Evolutionary conservation across 805 yeast species (phyloP).

Genomic region (Metschnikowia aberdeeniae): DNA sequence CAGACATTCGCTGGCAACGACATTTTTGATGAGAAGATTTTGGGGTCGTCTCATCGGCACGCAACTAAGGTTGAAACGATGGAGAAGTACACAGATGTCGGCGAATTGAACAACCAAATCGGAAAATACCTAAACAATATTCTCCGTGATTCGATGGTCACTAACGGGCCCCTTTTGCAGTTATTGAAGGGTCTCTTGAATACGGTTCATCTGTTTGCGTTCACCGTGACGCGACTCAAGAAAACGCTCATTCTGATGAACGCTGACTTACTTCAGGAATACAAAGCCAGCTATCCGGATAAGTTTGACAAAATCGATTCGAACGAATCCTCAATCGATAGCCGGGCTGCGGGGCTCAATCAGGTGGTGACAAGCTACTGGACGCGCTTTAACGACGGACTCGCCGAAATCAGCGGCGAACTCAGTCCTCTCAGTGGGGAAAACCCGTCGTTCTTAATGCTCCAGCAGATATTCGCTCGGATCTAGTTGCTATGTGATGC

Average conservation of each 20-base stretch:
- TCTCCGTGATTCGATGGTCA: conserved; percentile 62
- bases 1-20: conserved; percentile 18
- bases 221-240: conserved; percentile 49
- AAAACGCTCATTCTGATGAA: conserved; percentile 49
- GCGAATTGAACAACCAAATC: conserved; percentile 40
- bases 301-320: conserved; percentile 32
- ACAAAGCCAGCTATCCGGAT: conserved; percentile 22
- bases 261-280: conserved; percentile 41
- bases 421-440: conserved; percentile 13
- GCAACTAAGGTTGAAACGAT: conserved; percentile 6
- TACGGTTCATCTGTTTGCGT: conserved; percentile 45
- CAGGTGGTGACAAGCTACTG: conserved; percentile 17
- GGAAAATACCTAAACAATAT: conserved; percentile 59
- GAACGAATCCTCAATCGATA: conserved; percentile 34
- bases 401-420: conserved; percentile 10
- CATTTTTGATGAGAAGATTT: conserved; percentile 23
- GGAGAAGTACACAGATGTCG: conserved; percentile 7
- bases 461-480: conserved; percentile 11
- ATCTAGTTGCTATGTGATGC: conserved; percentile 4
- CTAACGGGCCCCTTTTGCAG: conserved; percentile 51
- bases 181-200: conserved; percentile 44
- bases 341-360: conserved; percentile 12
- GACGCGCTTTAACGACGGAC: conserved; percentile 13
- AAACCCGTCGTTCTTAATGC: conserved; percentile 11
- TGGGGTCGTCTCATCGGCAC: conserved; percentile 8